Conservation (phyloP, 2,329 filamentous ascomycete species). For the Conoideocrella luteorostrata region DNA sequence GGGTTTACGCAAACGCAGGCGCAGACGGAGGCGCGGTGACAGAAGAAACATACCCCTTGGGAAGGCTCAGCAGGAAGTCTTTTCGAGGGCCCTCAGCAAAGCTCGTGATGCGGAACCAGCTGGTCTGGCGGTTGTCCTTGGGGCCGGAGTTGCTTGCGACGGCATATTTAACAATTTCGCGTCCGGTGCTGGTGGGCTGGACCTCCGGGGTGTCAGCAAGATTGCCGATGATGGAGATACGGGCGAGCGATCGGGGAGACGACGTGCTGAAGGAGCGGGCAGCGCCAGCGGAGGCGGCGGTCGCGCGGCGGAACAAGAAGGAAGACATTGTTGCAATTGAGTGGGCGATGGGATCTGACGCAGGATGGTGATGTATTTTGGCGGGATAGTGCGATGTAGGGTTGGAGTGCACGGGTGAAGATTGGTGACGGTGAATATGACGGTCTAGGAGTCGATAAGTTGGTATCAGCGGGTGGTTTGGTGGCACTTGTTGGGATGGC, state of each 20-base stretch:
- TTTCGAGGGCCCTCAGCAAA: conserved; percentile 66
- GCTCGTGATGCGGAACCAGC: conserved; percentile 76
- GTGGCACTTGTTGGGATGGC: no score
- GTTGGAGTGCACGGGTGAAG: not conserved
- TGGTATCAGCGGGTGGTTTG: no score
- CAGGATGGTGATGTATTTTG: not conserved
- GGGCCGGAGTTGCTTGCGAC: conserved; percentile 64
- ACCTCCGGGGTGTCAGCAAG: conserved; percentile 76
- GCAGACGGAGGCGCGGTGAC: not conserved
- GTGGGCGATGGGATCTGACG: no score
- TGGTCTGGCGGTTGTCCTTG: conserved; percentile 66
- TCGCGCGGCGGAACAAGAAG: conserved; percentile 47
- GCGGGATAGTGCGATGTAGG: not conserved
- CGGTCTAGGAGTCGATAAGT: no score
- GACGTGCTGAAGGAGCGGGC: conserved; percentile 73
- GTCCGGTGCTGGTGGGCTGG: conserved; percentile 60
- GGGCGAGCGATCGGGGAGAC: conserved; percentile 59
- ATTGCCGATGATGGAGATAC: conserved; percentile 81
- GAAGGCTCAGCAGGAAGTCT: conserved; percentile 65
- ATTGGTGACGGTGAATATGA: not conserved
- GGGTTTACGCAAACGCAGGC: not conserved
- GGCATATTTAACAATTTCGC: conserved; percentile 69
- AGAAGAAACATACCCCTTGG: conserved; percentile 68
- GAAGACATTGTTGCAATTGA: conserved; percentile 32
- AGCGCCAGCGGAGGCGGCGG: conserved; percentile 38